phyloP scores from a whole-genome alignment of 2,329 filamentous ascomycete species.

The Byssoonygena ceratinophila region DNA sequence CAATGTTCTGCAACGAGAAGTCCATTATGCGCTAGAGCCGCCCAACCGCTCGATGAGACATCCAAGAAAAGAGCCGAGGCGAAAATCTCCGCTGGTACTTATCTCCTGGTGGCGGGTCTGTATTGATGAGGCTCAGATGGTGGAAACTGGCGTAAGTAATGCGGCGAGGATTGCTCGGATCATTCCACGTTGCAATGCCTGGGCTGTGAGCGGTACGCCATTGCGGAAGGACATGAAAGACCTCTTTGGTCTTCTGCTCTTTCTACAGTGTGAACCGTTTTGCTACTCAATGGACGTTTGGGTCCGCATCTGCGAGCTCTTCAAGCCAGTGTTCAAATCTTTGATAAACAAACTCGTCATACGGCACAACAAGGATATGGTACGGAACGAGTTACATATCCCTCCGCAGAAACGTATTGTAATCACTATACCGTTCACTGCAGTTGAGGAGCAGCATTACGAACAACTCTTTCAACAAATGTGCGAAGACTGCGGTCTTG shows the following conservation, averaged over 20 bases:
- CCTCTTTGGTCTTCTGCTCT: constrained; percentile 67
- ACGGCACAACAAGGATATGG: constrained; percentile 72
- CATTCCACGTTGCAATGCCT: constrained; percentile 75
- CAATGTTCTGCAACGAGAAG: constrained; percentile 62
- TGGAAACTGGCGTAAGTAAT: constrained; percentile 76
- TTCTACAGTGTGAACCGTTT: constrained; percentile 70
- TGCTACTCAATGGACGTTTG: constrained; percentile 55
- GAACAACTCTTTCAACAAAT: constrained; percentile 63
- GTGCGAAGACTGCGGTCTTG: constrained; percentile 57
- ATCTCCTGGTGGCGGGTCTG: constrained; percentile 80
- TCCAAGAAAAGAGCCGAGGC: constrained; percentile 53
- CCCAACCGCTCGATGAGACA: constrained; percentile 60
- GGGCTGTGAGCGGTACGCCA: constrained; percentile 87
- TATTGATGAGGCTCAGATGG: constrained; percentile 67
- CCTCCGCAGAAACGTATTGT: constrained; percentile 77
- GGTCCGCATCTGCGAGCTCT: constrained; percentile 51
- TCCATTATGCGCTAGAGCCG: constrained; percentile 62
- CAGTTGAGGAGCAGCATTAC: constrained; percentile 86
- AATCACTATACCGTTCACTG: constrained; percentile 80
- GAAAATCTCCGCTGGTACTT: constrained; percentile 65
- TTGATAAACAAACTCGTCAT: constrained; percentile 65
- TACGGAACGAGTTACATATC: constrained; percentile 66
- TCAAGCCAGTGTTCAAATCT: constrained; percentile 54
- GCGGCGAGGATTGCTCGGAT: constrained; percentile 69
- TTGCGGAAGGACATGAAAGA: constrained; percentile 70